Evolutionary conservation across 345 rosid genomes (phyloP).

Genomic region (Eucalyptus erythrocorys): DNA sequence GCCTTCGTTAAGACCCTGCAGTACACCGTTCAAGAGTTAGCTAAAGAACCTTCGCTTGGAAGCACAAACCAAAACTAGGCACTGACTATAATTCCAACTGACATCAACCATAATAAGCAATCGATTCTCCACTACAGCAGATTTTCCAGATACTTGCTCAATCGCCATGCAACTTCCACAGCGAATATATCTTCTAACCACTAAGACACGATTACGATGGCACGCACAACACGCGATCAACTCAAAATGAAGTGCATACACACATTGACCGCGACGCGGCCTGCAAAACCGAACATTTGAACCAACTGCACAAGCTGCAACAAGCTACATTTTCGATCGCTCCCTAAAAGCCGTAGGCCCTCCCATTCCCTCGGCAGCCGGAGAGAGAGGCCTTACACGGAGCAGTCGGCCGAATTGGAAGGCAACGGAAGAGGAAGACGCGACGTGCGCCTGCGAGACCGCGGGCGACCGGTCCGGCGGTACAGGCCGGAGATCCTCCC

Average conservation of each 20-base stretch:
- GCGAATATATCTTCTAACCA: background rate
- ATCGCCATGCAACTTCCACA: background rate
- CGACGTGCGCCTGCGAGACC: slow-evolving; percentile 18
- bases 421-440: slow-evolving; percentile 64
- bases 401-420: slow-evolving; percentile 24
- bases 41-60: background rate
- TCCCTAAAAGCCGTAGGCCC: background rate
- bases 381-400: slow-evolving; percentile 21
- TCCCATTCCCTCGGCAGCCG: background rate
- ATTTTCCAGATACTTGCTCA: background rate
- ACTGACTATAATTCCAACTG: background rate
- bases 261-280: background rate
- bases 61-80: background rate
- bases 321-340: background rate
- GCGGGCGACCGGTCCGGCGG: slow-evolving; percentile 21
- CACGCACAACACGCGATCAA: background rate
- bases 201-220: background rate
- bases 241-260: background rate
- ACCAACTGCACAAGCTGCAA: background rate
- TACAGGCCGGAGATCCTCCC: slow-evolving; percentile 37
- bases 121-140: background rate
- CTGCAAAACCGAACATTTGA: background rate
- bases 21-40: background rate
- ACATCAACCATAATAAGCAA: background rate
- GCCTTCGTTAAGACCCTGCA: slow-evolving; percentile 27